These are phyloP conservation scores for Starmera quercuum DNA, from an alignment of 805 yeast genomes.

Conservation along the genomic window DNA sequence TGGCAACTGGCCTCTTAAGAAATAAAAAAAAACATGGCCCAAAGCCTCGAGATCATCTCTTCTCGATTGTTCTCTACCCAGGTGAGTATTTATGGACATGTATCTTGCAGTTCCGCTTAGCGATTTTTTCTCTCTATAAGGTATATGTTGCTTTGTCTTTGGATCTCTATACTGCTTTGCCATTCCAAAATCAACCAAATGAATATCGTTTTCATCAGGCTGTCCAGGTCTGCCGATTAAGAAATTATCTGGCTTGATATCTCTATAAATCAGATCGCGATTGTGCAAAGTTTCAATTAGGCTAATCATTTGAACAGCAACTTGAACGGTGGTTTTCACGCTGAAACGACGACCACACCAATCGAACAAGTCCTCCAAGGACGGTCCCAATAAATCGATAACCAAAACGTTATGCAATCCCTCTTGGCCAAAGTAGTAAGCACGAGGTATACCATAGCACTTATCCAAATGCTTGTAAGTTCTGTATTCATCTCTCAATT, in stretches of 20 bases:
- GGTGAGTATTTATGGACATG: conserved; percentile 84
- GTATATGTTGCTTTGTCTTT: conserved; percentile 71
- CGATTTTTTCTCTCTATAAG: conserved; percentile 74
- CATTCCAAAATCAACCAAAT: conserved; percentile 81
- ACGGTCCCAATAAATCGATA: conserved; percentile 73
- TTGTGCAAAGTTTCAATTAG: conserved; percentile 69
- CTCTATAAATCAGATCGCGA: conserved; percentile 71
- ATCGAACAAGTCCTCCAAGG: conserved; percentile 75
- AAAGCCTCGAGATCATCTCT: conserved; percentile 76
- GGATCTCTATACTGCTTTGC: conserved; percentile 82
- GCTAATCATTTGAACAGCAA: conserved; percentile 72
- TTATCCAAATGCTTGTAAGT: conserved; percentile 68
- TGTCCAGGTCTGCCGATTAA: conserved; percentile 57
- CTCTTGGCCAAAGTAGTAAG: conserved; percentile 80
- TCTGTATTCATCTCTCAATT: conserved; percentile 71
- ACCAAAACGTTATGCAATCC: conserved; percentile 74
- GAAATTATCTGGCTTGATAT: conserved; percentile 79
- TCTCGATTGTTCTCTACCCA: conserved; percentile 78
- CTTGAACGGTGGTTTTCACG: conserved; percentile 63
- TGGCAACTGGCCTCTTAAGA: conserved; percentile 71
- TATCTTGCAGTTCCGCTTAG: conserved; percentile 81
- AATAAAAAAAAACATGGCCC: conserved; percentile 78
- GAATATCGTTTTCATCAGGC: conserved; percentile 59
- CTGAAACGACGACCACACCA: conserved; percentile 80
- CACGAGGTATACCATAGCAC: conserved; percentile 71